These are phyloP conservation scores for Daucus carota DNA, from an alignment of 129 eudicot species.

Conservation along the genomic window DH1_v3.0 NC_030384.2:30148501-30149000, in stretches of 20 bases:
- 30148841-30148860: constrained; percentile 62
- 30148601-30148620: neutral
- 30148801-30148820: constrained; percentile 84
- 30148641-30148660: neutral
- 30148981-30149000: neutral
- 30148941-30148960: constrained; percentile 1
- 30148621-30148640: neutral
- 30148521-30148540: neutral
- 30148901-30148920: neutral
- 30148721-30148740: neutral
- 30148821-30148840: constrained; percentile 75
- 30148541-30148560: neutral
- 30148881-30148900: constrained; percentile 62
- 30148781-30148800: constrained; percentile 34
- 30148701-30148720: neutral
- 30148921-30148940: neutral
- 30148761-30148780: neutral
- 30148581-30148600: neutral
- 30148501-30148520: neutral
- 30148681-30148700: neutral
- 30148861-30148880: constrained; percentile 58
- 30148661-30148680: neutral
- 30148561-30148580: neutral
- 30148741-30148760: neutral
- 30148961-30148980: neutral